Evolutionary conservation across 148 eudicot species (phyloP).

Genomic region (Nepenthes gracilis): DNA sequence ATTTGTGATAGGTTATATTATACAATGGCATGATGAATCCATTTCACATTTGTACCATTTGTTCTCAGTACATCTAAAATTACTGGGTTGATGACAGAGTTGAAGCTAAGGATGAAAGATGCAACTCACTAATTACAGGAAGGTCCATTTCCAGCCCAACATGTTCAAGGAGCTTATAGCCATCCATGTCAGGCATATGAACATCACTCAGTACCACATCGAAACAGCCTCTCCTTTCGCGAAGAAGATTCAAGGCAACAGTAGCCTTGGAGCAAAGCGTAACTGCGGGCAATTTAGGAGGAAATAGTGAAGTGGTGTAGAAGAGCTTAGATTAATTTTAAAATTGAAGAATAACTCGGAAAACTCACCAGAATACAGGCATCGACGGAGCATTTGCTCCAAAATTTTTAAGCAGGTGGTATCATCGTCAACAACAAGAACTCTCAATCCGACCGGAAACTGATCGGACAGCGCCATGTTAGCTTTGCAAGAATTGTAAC

Average conservation of each 20-base stretch:
- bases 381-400: conserved; percentile 33
- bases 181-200: conserved; percentile 69
- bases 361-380: conserved; percentile 24
- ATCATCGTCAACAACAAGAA: conserved; percentile 43
- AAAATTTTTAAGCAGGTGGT: conserved; percentile 27
- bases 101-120: not conserved
- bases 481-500: conserved; percentile 5
- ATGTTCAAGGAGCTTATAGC: conserved; percentile 58
- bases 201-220: conserved; percentile 60
- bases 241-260: conserved; percentile 36
- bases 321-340: not conserved
- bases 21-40: too few relatives aligned
- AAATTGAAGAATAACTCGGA: not conserved
- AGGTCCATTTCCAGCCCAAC: conserved; percentile 62
- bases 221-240: conserved; percentile 37
- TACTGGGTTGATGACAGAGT: not conserved
- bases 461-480: conserved; percentile 9
- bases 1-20: too few relatives aligned
- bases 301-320: not conserved
- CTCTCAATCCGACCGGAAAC: conserved; percentile 37
- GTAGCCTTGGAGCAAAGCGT: conserved; percentile 43
- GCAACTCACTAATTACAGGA: conserved; percentile 48
- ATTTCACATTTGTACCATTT: too few relatives aligned
- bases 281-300: conserved; percentile 26
- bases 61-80: too few relatives aligned